phyloP scores from a whole-genome alignment of 2,329 filamentous ascomycete species.

The Aspergillus floridensis region DNA sequence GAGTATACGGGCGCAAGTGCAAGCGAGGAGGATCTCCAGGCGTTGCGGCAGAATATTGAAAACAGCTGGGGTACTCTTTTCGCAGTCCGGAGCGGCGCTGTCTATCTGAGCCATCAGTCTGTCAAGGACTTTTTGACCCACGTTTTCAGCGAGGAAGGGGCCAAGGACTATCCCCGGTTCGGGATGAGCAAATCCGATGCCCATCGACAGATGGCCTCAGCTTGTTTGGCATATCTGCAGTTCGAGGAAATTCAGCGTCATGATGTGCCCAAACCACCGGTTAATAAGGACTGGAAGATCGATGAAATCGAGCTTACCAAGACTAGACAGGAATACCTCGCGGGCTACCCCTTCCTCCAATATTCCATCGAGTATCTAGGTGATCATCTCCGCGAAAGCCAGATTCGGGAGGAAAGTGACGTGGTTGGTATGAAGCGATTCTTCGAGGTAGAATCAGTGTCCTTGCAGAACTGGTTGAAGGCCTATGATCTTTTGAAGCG shows the following conservation, averaged over 20 bases:
- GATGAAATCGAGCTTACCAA: not conserved
- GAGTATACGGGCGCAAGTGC: not conserved
- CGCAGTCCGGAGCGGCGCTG: not conserved
- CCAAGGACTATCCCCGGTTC: not conserved
- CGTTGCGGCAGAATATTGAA: not conserved
- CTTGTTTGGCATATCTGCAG: not conserved
- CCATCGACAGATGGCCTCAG: not conserved
- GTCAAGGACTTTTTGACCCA: slow-evolving; percentile 2
- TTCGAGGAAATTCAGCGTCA: not conserved
- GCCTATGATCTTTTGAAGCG: slow-evolving; percentile 3
- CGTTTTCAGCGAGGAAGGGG: not conserved
- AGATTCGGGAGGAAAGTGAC: not conserved
- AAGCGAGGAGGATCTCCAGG: not conserved
- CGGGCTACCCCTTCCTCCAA: not conserved
- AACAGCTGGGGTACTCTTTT: not conserved
- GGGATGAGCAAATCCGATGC: not conserved
- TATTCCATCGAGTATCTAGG: not conserved
- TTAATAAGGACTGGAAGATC: not conserved
- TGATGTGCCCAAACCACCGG: not conserved
- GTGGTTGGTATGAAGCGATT: not conserved
- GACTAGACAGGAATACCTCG: not conserved
- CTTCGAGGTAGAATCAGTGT: not conserved
- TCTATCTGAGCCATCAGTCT: slow-evolving; percentile 1
- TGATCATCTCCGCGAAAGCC: not conserved
- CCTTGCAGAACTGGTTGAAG: not conserved